Base-by-base conservation (phyloP, 345 rosid species). In the Aquilaria sinensis region DNA sequence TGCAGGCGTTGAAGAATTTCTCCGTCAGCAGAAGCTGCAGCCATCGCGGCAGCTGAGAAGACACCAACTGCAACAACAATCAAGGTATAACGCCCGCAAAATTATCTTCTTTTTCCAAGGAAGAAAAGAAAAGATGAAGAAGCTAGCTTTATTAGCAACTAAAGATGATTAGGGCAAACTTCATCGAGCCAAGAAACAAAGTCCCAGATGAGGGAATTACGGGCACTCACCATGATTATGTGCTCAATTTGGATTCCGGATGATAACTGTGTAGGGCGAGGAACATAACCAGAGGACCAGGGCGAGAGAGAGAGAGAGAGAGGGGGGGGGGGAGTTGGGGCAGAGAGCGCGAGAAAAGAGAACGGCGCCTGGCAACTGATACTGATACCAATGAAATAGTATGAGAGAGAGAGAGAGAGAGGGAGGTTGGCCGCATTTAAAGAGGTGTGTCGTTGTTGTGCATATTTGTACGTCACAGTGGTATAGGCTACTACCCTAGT, bases 1-100 rank as follows among this genome's bases (percentile, higher is more conserved):
- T 48, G 53, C 98, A 89, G 15, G 96, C 89, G 71, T 78, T 78
- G 84, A 87, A 92, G 83, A 92, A 92, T 68, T 87, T 92, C 55
- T 92, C 96, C 1, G 77, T 65, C 29, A 85, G 65, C 61, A 92
- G 77, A 46, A 79, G 81, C 63, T 78, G 83, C 62, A 89, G 80
- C 90, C 90, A 84, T 10, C 63, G 61, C 37, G 90, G 86, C 1
- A 56, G 56, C 61, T 56, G 68, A 3, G 70, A 70, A 32, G 74
- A 59, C 62, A 62, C 70, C 77, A 72, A 55, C 85, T 80, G 62
- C 2, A 47, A 9, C 31, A 12, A 37, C 43, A 37, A 37, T 37
- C 23, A 23, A 23, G 23, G 23, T 23, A 23, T 23, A 23, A 23
- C 23, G 23, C 23, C 23, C 23, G 23, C 23, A 23, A 37, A 37